These are phyloP conservation scores for Trichoderma sp. DNA, from an alignment of 2,329 filamentous ascomycete genomes.

Conservation along the genomic window DNA sequence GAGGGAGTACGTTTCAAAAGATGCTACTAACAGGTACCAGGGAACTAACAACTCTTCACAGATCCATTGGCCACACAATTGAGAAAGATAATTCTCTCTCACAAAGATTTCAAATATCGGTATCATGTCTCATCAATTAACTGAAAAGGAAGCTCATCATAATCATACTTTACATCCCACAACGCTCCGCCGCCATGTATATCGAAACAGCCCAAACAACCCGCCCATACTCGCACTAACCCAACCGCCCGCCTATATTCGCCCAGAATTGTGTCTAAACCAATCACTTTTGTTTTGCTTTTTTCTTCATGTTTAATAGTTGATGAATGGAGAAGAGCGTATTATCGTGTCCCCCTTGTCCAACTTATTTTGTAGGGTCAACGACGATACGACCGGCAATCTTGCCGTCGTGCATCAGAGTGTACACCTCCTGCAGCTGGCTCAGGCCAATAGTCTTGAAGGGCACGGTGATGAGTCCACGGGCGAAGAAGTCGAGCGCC, in stretches of 20 bases:
- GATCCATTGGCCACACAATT: neutral
- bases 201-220: neutral
- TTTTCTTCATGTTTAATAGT: neutral
- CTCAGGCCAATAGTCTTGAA: constrained; percentile 83
- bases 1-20: neutral
- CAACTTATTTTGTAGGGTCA: constrained; percentile 64
- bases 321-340: neutral
- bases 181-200: neutral
- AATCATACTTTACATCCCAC: neutral
- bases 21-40: neutral
- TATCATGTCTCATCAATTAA: constrained; percentile 4
- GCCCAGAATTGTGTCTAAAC: neutral
- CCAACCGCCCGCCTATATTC: neutral
- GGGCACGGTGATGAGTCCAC: constrained; percentile 82
- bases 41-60: neutral
- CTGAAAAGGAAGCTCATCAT: neutral
- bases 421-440: constrained; percentile 77
- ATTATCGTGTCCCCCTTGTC: neutral
- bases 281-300: neutral
- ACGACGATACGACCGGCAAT: constrained; percentile 80
- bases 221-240: neutral
- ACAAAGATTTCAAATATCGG: neutral
- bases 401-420: constrained; percentile 69
- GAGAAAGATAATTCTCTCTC: neutral
- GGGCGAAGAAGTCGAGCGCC: constrained; percentile 84